Base-by-base conservation (phyloP, 176 grass and related monocot species). In the Dactylis glomerata region DNA sequence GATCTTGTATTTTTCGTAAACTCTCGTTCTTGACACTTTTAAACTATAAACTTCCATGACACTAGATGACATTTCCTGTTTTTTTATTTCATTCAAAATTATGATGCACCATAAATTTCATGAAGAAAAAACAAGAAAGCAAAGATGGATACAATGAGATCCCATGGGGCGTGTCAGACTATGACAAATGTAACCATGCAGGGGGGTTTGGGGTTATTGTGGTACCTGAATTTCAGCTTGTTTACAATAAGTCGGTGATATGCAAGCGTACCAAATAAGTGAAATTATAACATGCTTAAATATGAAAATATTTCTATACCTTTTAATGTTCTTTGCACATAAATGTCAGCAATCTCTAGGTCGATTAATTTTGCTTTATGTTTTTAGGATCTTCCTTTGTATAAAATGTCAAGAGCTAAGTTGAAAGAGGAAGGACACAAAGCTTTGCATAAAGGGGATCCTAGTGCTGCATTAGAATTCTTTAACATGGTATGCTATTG, bases 401-500 rank as follows among this genome's bases (percentile, higher is more conserved):
- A 33, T n/a, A 68, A 68, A 68, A 38, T 68, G 34, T 13, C 65
- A 68, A 10, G 38, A 68, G 65, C 65, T 68, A 11, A 68, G 34
- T 68, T 68, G 65, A 68, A 68, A 37, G 34, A 32, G 17, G 61
- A 68, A 68, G 65, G 65, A 38, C 19, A 20, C 34, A 68, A 68
- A 5, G 65, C 34, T 40, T 5, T 68, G 65, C 10, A 68, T n/a
- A 68, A 68, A 38, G 20, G 38, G 19, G 65, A 68, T 68, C 38
- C n/a, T 6, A 10, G 13, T n/a, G 33, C 34, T 4, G 34, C 65
- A 40, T 12, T 38, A 68, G 8, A 68, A 68, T 38, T 68, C 34
- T 68, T 38, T 68, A 68, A 9, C 36, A 68, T 68, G 65, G 65
- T 68, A 68, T 20, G 65, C 34, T 68, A 68, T n/a, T 65, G 62